Evolutionary conservation across 441 rosid genomes (phyloP), one percentile per base, ranked within the genome.

Genomic region (Flueggea neowawraea): DNA sequence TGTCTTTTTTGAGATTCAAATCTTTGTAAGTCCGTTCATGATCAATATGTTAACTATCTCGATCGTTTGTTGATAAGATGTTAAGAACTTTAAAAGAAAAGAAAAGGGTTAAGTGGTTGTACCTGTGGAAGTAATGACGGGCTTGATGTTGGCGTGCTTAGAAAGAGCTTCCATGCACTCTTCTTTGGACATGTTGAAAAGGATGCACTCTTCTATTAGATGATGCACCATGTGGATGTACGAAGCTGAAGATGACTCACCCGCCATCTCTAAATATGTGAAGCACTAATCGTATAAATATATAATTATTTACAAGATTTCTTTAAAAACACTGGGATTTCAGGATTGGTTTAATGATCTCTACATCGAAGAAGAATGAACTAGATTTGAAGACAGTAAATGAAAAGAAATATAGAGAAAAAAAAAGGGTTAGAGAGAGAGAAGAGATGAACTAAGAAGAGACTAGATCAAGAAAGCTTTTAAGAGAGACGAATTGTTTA

Each of bases 111-210:
- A 36, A 36, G 7, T 36, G 41, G 9, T 8, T 5, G 41, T 36
- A 80, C 98, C 96, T 59, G 95, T 93, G 54, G 96, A 86, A 52
- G 98, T 93, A 60, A 90, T 70, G 78, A 90, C 67, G 13, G 96
- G 95, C 55, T 82, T 69, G 73, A 93, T 87, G 65, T 85, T 75
- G 54, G 98, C 97, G 73, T 90, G 90, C 75, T 84, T 87, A 66
- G 89, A 79, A 73, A 93, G 85, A 74, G 96, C 93, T 59, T 87
- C 93, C 86, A 86, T 80, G 91, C 97, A 93, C 80, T 93, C 97
- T 73, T 93, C 96, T 80, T 72, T 90, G 68, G 76, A 79, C 98
- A 93, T 82, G 75, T 85, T 87, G 81, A 88, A 88, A 12, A 87
- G 12, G 12, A 93, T 73, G 58, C 98, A 93, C 74, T 90, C 90